phyloP scores from a whole-genome alignment of 371 early-diverging fungal species.

The Mucor indicus region DNA sequence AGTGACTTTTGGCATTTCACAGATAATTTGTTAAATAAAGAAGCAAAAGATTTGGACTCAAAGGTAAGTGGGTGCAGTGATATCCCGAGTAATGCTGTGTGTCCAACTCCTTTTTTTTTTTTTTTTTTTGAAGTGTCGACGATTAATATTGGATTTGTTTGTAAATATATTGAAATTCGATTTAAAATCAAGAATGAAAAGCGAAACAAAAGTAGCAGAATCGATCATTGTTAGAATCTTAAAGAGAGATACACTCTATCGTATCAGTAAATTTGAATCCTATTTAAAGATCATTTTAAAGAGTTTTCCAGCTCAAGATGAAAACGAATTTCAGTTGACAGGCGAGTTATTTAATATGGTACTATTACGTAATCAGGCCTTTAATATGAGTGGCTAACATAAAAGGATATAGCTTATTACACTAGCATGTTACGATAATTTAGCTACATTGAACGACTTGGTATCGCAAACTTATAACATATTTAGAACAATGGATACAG shows the following conservation, averaged over 20 bases:
- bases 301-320: conserved; percentile 4
- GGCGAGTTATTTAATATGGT: conserved; percentile 17
- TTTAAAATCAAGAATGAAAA: conserved; percentile 7
- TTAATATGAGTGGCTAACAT: neutral
- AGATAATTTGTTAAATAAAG: conserved; percentile 1
- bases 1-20: conserved; percentile 15
- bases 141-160: conserved; percentile 12
- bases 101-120: neutral
- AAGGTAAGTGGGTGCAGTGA: neutral
- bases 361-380: too few relatives aligned
- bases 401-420: conserved; percentile 12
- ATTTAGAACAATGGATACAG: conserved; percentile 10
- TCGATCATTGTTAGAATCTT: conserved; percentile 12
- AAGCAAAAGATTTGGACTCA: neutral
- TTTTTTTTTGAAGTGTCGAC: conserved; percentile 2
- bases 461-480: conserved; percentile 1
- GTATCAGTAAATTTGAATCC: conserved; percentile 2
- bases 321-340: conserved; percentile 2
- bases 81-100: neutral
- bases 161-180: conserved; percentile 18
- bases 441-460: neutral
- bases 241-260: neutral
- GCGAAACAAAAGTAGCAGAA: neutral
- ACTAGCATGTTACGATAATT: conserved; percentile 3
- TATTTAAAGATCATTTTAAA: conserved; percentile 11